phyloP scores from a whole-genome alignment of 768 basidiomycete species.

The Udeniomyces megalosporus region DNA sequence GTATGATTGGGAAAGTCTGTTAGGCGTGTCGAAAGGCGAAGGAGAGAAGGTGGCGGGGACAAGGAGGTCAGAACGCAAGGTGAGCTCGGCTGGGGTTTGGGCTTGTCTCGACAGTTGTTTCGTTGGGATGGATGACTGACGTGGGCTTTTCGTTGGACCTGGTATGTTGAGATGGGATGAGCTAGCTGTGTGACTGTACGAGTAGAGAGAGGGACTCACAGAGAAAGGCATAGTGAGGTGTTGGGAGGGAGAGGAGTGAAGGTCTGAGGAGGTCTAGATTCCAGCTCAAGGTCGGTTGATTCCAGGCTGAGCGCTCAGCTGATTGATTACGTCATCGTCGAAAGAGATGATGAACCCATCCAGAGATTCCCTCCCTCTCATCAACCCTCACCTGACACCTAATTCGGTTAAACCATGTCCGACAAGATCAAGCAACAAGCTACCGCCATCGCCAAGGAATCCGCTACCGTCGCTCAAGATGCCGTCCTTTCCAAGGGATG shows the following conservation, averaged over 20 bases:
- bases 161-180: background rate
- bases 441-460: background rate
- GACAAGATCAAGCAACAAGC: background rate
- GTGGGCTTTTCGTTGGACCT: background rate
- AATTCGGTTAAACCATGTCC: background rate
- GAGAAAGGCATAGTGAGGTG: background rate
- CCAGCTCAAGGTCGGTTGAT: too few species aligned
- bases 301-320: too few species aligned
- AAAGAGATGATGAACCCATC: background rate
- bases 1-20: constrained; percentile 1
- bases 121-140: background rate
- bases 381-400: background rate
- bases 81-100: too few species aligned
- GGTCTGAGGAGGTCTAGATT: too few species aligned
- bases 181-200: too few species aligned
- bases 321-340: too few species aligned
- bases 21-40: background rate
- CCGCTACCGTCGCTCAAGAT: background rate
- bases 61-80: too few species aligned
- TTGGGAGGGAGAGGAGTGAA: background rate
- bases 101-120: background rate
- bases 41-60: too few species aligned
- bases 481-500: too few species aligned
- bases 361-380: background rate
- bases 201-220: background rate